phyloP scores from a whole-genome alignment of 352 stramenopile species.

The Phytophthora sp. region DNA sequence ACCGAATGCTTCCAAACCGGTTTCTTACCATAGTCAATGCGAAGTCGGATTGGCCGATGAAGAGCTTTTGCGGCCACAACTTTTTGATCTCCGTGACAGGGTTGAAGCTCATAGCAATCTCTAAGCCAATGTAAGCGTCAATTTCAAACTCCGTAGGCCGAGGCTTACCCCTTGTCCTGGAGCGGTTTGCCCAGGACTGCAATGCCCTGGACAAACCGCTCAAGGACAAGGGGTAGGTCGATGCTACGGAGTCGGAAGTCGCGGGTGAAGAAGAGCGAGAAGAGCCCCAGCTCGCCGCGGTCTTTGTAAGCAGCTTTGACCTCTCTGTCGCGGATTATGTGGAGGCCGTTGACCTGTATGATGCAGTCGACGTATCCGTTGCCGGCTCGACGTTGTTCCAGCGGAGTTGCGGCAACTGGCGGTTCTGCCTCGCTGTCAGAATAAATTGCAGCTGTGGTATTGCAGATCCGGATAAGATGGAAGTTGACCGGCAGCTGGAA shows the following conservation, averaged over 20 bases:
- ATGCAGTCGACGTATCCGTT: slow-evolving; percentile 1
- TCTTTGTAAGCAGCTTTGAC: slow-evolving; percentile 12
- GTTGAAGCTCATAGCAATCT: slow-evolving; percentile 11
- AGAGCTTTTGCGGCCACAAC: slow-evolving; percentile 18
- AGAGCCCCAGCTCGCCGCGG: slow-evolving; percentile 4
- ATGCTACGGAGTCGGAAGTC: slow-evolving; percentile 1
- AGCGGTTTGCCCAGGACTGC: too few species aligned
- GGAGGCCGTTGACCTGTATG: slow-evolving; percentile 3
- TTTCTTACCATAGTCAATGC: slow-evolving; percentile 1
- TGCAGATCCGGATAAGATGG: too few species aligned
- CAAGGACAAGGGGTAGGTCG: too few species aligned
- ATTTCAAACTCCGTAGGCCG: neutral
- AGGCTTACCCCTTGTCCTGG: neutral
- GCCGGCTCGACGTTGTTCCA: too few species aligned
- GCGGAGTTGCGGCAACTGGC: too few species aligned
- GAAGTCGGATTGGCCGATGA: slow-evolving; percentile 7
- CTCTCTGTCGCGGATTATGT: slow-evolving; percentile 8
- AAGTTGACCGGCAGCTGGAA: too few species aligned
- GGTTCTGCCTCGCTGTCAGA: too few species aligned
- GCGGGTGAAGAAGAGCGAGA: slow-evolving; percentile 5
- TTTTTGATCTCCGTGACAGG: slow-evolving; percentile 19
- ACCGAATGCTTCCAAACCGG: slow-evolving; percentile 5
- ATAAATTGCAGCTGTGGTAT: too few species aligned
- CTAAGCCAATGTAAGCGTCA: slow-evolving; percentile 17
- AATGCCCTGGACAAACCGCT: too few species aligned